Base-by-base conservation (phyloP, 306 rosid species). In the Oemleria cerasiformis region DNA sequence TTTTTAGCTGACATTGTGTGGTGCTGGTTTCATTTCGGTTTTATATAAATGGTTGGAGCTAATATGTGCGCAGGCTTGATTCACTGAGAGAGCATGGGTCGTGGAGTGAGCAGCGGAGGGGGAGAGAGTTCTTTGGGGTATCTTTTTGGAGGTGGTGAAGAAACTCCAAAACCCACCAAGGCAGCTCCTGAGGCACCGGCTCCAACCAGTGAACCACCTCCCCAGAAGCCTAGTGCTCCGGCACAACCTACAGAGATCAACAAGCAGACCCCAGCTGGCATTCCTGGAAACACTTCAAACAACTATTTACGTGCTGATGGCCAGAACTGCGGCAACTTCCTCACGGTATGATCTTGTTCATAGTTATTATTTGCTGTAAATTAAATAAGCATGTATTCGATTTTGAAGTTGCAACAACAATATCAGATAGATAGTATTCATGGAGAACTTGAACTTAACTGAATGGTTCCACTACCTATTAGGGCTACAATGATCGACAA, bases 301-400 rank as follows among this genome's bases (percentile, higher is more conserved):
- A 75, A 75, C 74, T 75, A 75, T 54, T 67, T 75, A 9, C 68
- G 79, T 9, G 79, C 79, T 7, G 79, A 75, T 75, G 79, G 79
- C 59, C 79, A 75, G 79, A 75, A 75, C 69, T 60, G 74, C 5
- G 79, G 79, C 38, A 75, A 75, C 74, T 75, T 75, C 62, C 16
- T 75, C 79, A 75, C 79, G 0, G 79, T 75, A 75, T 48, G 73
- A 16, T 44, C 44, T 30, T 40, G 20, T 30, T 75, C 54, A 8
- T n/a, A 42, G 12, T 56, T 12, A 41, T 15, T 6, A 16, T 9
- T 42, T 56, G 0, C 6, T 40, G 23, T 69, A 49, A 20, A 51
- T 39, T 19, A 13, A 12, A 17, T 51, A 12, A 2, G 1, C 4
- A 68, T 23, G 43, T 23, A 19, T 54, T 55, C 45, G 15, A 4